These are phyloP conservation scores for Schizochytrium sp. DNA, from an alignment of 108 stramenopile species.

Conservation along the genomic window DNA sequence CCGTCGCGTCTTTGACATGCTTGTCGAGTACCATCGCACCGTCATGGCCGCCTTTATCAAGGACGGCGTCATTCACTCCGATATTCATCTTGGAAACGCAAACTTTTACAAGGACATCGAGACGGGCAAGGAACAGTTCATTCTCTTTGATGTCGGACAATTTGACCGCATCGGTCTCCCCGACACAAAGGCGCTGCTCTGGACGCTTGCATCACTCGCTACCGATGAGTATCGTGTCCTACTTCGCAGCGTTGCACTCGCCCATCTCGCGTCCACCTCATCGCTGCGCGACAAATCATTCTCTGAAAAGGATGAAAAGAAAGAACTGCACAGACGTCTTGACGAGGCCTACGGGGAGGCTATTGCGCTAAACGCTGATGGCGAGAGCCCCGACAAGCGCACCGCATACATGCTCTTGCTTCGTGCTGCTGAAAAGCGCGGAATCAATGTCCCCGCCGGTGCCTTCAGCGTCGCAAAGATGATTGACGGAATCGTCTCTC, in stretches of 20 bases:
- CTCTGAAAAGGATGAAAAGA: not conserved
- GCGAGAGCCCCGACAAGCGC: constrained; percentile 9
- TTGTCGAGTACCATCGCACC: not conserved
- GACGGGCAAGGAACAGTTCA: not conserved
- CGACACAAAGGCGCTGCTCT: not conserved
- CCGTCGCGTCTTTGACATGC: not conserved
- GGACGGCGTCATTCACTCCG: constrained; percentile 15
- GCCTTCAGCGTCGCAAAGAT: not conserved
- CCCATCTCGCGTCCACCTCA: not conserved
- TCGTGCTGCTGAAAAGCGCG: not conserved
- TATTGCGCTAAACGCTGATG: not conserved
- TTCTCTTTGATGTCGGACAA: constrained; percentile 1
- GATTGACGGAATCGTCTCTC: constrained; percentile 11
- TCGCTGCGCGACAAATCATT: not conserved
- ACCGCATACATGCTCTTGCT: constrained; percentile 8
- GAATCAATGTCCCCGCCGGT: not conserved
- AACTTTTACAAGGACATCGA: not conserved
- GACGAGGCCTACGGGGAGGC: not conserved
- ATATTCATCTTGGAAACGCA: constrained; percentile 1
- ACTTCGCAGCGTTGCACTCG: not conserved
- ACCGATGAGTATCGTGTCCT: not conserved
- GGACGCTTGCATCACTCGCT: not conserved
- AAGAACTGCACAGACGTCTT: not conserved
- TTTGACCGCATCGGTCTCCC: not conserved
- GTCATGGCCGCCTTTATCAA: not conserved